phyloP scores from a whole-genome alignment of 345 rosid species.

The Dipteronia dyeriana region DNA sequence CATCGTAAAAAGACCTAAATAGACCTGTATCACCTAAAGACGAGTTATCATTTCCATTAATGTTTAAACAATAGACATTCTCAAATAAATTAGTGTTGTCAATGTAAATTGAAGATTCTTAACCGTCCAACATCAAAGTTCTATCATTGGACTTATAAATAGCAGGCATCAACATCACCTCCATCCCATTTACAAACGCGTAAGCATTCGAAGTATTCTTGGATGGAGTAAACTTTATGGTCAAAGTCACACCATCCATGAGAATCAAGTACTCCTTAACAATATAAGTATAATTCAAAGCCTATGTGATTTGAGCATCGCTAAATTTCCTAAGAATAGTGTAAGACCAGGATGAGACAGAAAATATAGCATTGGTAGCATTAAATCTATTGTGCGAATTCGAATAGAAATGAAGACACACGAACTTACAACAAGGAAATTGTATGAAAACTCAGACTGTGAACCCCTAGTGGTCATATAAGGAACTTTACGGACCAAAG shows the following conservation, averaged over 20 bases:
- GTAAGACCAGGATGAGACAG: slow-evolving; percentile 55
- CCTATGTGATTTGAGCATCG: slow-evolving; percentile 68
- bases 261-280: slow-evolving; percentile 72
- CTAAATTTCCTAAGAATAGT: slow-evolving; percentile 89
- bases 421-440: slow-evolving; percentile 74
- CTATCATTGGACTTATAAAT: slow-evolving; percentile 58
- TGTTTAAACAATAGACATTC: slow-evolving; percentile 76
- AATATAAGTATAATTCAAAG: slow-evolving; percentile 60
- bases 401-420: slow-evolving; percentile 83
- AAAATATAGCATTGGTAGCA: slow-evolving; percentile 59
- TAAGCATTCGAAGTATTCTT: slow-evolving; percentile 45
- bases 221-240: slow-evolving; percentile 71
- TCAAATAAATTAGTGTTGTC: slow-evolving; percentile 78
- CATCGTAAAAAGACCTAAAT: slow-evolving; percentile 76
- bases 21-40: slow-evolving; percentile 79
- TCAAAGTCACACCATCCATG: slow-evolving; percentile 51
- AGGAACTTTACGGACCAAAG: slow-evolving; percentile 64
- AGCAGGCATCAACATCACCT: slow-evolving; percentile 89
- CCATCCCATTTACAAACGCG: slow-evolving; percentile 95
- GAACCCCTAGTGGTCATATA: slow-evolving; percentile 80
- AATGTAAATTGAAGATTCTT: slow-evolving; percentile 23
- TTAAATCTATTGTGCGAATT: slow-evolving; percentile 55
- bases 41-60: slow-evolving; percentile 81
- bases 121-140: slow-evolving; percentile 44
- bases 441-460: slow-evolving; percentile 63